phyloP scores from a whole-genome alignment of 2,329 filamentous ascomycete species.

The Talaromyces piceae region DNA sequence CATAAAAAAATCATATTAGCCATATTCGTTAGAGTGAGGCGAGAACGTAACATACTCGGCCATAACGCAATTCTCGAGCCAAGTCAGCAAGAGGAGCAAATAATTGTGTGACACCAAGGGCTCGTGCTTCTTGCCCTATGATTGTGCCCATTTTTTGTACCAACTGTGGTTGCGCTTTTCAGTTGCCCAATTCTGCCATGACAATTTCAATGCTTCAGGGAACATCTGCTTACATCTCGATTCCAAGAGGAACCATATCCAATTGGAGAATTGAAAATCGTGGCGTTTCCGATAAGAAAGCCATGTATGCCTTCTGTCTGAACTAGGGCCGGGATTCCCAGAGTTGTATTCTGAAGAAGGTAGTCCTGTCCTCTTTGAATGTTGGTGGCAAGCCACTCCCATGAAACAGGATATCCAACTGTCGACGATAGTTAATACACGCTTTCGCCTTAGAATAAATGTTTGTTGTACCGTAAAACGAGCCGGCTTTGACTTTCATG shows the following conservation, averaged over 20 bases:
- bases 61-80: constrained; percentile 63
- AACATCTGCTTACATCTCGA: constrained; percentile 32
- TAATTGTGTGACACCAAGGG: constrained; percentile 64
- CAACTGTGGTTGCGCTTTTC: too few relatives aligned
- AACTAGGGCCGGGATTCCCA: constrained; percentile 65
- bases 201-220: background rate
- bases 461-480: constrained; percentile 48
- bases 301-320: constrained; percentile 69
- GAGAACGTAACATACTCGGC: constrained; percentile 40
- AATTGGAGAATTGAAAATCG: constrained; percentile 73
- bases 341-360: constrained; percentile 55
- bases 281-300: constrained; percentile 63
- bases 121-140: constrained; percentile 58
- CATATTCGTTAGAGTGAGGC: background rate
- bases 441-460: background rate
- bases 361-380: constrained; percentile 63
- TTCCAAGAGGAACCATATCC: constrained; percentile 66
- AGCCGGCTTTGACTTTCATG: constrained; percentile 58
- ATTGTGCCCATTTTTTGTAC: constrained; percentile 59
- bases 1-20: background rate
- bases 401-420: constrained; percentile 60
- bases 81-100: constrained; percentile 66
- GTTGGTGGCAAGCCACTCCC: constrained; percentile 55
- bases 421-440: background rate
- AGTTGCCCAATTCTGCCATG: background rate